Conservation (phyloP, 1,284 basidiomycete species). For the Butyriboletus pseudospeciosus region DNA sequence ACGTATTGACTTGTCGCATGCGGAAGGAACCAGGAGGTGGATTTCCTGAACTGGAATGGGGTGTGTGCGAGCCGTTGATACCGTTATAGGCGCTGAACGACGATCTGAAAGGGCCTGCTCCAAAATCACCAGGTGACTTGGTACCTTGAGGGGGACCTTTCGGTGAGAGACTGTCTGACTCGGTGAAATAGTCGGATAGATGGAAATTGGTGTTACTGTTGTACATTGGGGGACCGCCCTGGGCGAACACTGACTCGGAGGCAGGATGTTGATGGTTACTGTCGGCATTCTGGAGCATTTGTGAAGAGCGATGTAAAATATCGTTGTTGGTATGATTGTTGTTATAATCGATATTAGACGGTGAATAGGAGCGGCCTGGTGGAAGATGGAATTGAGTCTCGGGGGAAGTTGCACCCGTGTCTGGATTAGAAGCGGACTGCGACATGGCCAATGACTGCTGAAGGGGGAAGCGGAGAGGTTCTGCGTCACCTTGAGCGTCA, state of each 20-base stretch:
- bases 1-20: conserved; percentile 27
- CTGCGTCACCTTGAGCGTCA: conserved; percentile 74
- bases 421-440: conserved; percentile 43
- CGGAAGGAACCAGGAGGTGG: conserved; percentile 31
- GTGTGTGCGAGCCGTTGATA: conserved; percentile 22
- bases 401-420: conserved; percentile 50
- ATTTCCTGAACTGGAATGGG: conserved; percentile 23
- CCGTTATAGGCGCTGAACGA: conserved; percentile 36
- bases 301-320: conserved; percentile 31
- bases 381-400: conserved; percentile 51
- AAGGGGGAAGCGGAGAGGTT: conserved; percentile 46
- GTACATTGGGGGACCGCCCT: conserved; percentile 41
- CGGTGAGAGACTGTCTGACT: conserved; percentile 39
- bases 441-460: conserved; percentile 28
- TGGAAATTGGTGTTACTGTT: conserved; percentile 42
- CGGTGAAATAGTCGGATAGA: conserved; percentile 38
- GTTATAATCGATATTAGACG: conserved; percentile 36
- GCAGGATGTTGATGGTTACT: conserved; percentile 32
- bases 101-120: conserved; percentile 33
- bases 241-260: conserved; percentile 27
- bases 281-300: conserved; percentile 36
- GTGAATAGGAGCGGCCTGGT: conserved; percentile 47
- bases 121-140: conserved; percentile 40
- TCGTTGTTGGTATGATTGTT: conserved; percentile 35
- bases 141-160: conserved; percentile 36